Evolutionary conservation across 306 rosid species (phyloP).

Genomic region (Castanea crenata): DNA sequence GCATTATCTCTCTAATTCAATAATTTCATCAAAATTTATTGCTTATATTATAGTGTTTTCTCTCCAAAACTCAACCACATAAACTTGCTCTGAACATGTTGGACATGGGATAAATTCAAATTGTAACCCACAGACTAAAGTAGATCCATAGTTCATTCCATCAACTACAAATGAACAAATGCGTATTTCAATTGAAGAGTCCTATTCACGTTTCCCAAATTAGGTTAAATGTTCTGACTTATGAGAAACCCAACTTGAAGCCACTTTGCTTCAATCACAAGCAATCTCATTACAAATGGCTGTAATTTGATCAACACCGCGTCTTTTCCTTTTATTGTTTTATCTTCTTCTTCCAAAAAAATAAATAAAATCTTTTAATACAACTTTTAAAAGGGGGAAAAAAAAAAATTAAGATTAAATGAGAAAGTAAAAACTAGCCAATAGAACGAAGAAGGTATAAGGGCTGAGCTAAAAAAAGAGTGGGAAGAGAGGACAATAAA

Average conservation of each 20-base stretch:
- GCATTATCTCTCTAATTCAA: neutral
- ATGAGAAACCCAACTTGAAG: neutral
- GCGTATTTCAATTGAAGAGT: neutral
- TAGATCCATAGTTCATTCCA: neutral
- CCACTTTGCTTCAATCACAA: constrained; percentile 10
- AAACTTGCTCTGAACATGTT: constrained; percentile 27
- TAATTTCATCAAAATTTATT: neutral
- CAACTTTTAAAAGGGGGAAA: neutral
- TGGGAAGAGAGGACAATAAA: neutral
- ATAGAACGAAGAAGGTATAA: neutral
- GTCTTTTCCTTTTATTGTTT: neutral
- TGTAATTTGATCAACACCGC: constrained; percentile 6
- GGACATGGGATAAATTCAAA: constrained; percentile 22
- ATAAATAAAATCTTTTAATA: neutral
- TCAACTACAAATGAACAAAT: neutral
- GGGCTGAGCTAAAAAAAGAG: neutral
- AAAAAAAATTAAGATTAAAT: neutral
- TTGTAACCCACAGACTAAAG: neutral
- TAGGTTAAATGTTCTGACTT: no score
- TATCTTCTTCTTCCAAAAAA: no score
- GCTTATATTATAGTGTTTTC: neutral
- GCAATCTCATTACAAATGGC: constrained; percentile 11
- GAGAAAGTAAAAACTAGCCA: neutral
- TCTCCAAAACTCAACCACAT: neutral
- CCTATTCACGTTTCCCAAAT: neutral